These are phyloP conservation scores for Dictyostelium brefeldianum DNA, from an alignment of 78 protist genomes.

Conservation along the genomic window DNA sequence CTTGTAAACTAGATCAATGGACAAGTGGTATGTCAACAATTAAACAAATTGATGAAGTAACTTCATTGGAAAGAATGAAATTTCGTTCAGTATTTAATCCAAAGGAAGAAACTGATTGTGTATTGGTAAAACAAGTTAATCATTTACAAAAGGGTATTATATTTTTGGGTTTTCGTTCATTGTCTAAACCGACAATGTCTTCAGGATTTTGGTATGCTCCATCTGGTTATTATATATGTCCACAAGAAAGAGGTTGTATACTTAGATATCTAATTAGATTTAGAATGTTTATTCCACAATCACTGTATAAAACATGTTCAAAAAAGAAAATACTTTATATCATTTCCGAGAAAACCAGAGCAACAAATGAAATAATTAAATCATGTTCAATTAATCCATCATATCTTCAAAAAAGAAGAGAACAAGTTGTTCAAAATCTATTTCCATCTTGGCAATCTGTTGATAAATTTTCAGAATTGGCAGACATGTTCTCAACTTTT, in stretches of 20 bases:
- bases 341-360: neutral
- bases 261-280: slow-evolving; percentile 1
- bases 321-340: neutral
- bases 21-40: slow-evolving; percentile 5
- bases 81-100: slow-evolving; percentile 27
- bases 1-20: slow-evolving; percentile 12
- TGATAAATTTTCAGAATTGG: neutral
- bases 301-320: neutral
- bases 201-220: slow-evolving; percentile 39
- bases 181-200: neutral
- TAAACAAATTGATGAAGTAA: neutral
- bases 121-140: slow-evolving; percentile 14
- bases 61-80: neutral
- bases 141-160: slow-evolving; percentile 19
- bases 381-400: neutral
- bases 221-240: slow-evolving; percentile 33
- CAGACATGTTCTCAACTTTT: neutral
- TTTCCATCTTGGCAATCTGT: neutral
- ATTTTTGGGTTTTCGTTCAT: slow-evolving; percentile 46
- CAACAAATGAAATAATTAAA: neutral
- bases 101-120: neutral
- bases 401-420: neutral
- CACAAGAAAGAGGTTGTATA: slow-evolving; percentile 42
- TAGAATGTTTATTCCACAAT: neutral
- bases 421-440: neutral